Base-by-base conservation (phyloP, 331 rosid genomes). In the Acacia pycnantha region DNA sequence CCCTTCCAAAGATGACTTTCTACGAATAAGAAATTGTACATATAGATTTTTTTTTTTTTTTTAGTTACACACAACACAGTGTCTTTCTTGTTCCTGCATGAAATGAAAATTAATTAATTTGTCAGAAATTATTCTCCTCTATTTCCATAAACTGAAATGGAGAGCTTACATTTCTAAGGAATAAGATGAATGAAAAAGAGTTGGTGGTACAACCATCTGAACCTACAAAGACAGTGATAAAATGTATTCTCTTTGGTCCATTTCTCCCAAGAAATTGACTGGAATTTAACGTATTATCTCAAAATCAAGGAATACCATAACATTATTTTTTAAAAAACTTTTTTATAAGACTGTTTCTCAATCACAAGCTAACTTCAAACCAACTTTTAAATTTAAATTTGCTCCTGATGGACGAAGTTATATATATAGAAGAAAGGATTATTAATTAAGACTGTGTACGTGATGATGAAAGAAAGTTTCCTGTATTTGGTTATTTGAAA, bases 101-200 rank as follows among this genome's bases (percentile, higher is more conserved):
- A 69, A 40, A 40, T 69, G 53, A 76, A 82, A 53, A 50, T 50
- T 5, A 68, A 29, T 67, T 50, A 70, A 67, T 56, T 54, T 68
- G 77, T 76, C 81, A 76, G 73, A 69, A 48, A 75, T 4, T 74
- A 37, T 70, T 81, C 76, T 11, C 70, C 80, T 66, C 37, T 81
- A 62, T 62, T 26, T 62, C 62, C 47, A 29, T 77, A 16, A 16
- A 43, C 61, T 43, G 64, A 78, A 50, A 70, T 70, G 40, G 19
- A 27, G 40, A 68, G 44, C 56, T 53, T 54, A 27, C 59, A 21
- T 79, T 68, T 69, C 69, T 40, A 79, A 54, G 3, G 6, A 27
- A 51, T n/a, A n/a, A n/a, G n/a, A n/a, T n/a, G n/a, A n/a, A 70
- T 41, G 59, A 26, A 70, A 70, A 22, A 29, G 68, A 35, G 19